Base-by-base conservation (phyloP, 1,139 yeast species). In the Petasospora rhodanensis region DNA sequence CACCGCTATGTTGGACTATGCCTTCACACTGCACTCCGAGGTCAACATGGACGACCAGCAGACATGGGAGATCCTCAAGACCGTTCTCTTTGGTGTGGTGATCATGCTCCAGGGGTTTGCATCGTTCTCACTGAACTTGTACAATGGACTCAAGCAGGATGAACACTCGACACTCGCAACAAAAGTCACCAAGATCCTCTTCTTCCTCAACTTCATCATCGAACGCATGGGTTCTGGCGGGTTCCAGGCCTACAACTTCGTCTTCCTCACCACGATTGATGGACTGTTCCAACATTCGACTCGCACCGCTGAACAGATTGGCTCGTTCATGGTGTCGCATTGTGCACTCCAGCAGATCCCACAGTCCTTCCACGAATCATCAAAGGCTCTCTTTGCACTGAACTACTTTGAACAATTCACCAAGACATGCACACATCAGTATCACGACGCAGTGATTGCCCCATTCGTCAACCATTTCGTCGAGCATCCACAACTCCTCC, bases 161-260 rank as follows among this genome's bases (percentile, higher is more conserved):
- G 40, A 51, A 17, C 38, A 43, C 12, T 34, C 49, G 45, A 28
- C 56, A 46, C 28, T 62, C 47, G 49, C 66, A 54, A 30, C 66
- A 21, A 60, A 63, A 29, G 58, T 74, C 2, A 49, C 79, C 21
- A 63, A 63, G 26, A 55, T 61, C 6, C 58, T 81, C n/a, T 77
- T 70, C 46, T 62, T 73, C 40, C 38, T 76, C 32, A 70, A 78
- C 41, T 79, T 73, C 46, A 64, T 80, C 6, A 54, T 79, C 11
- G 66, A 73, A 24, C 64, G 74, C 14, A 68, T 81, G 13, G 91
- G 93, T 0, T 70, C 73, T 24, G 81, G 84, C 2, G 86, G 86
- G 1, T 81, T 82, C 52, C 82, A 79, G 33, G 67, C 75, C 14
- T 81, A 76, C 52, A 79, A 78, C 46, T 80, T 77, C 52, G 76